A percentile compares a stretch with the other conserved stretches of the same genome.
Evolutionary conservation across 805 yeast genomes (phyloP).

Genomic region (Candida nitratophila): DNA sequence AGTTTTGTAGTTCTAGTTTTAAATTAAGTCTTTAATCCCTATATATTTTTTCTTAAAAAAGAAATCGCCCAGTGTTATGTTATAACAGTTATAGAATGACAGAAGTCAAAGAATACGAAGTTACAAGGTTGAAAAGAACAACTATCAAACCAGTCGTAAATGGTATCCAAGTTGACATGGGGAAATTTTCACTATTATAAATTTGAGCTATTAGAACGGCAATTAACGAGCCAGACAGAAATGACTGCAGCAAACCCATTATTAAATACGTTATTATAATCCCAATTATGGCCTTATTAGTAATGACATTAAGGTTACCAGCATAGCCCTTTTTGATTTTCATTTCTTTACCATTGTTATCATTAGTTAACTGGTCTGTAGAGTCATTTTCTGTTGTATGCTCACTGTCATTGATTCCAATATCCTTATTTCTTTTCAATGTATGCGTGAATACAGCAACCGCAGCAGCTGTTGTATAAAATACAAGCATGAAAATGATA

Average conservation of each 20-base stretch:
- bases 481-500: conserved; percentile 53
- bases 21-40: too few species aligned
- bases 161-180: conserved; percentile 96
- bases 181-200: conserved; percentile 71
- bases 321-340: conserved; percentile 18
- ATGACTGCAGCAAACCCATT: conserved; percentile 57
- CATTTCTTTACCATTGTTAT: conserved; percentile 10
- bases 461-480: conserved; percentile 59
- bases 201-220: conserved; percentile 72
- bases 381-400: not conserved
- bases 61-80: too few species aligned
- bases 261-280: conserved; percentile 41
- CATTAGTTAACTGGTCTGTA: too few species aligned
- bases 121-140: conserved; percentile 57
- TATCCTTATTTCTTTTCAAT: not conserved
- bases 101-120: conserved; percentile 55
- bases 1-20: too few species aligned
- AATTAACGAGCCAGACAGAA: conserved; percentile 65
- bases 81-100: conserved; percentile 26
- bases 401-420: not conserved
- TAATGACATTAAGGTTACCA: not conserved
- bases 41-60: too few species aligned
- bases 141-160: conserved; percentile 70
- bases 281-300: conserved; percentile 14
- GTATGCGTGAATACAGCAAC: conserved; percentile 47